These are phyloP conservation scores for Erodium moschatum DNA, from an alignment of 441 rosid genomes.

Conservation along the genomic window DNA sequence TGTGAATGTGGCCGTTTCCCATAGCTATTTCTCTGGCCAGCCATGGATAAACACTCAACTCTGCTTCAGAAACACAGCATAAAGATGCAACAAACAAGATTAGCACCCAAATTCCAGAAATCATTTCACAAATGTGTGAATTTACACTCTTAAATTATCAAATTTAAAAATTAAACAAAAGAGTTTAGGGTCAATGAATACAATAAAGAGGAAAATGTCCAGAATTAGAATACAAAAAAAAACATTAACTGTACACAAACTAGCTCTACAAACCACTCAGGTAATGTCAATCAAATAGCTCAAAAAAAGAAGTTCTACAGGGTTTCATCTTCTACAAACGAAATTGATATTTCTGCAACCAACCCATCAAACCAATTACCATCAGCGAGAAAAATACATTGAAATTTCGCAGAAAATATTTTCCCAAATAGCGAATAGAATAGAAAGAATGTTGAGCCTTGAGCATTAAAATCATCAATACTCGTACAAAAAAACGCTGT, in stretches of 20 bases:
- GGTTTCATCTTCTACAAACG: neutral
- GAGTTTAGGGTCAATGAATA: neutral
- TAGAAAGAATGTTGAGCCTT: neutral
- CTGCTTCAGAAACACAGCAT: neutral
- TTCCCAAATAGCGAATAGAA: neutral
- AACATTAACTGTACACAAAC: neutral
- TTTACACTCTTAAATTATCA: neutral
- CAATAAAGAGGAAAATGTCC: neutral
- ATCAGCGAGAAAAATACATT: neutral
- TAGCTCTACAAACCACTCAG: neutral
- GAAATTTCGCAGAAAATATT: neutral
- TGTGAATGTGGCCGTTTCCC: constrained; percentile 73
- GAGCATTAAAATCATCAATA: neutral
- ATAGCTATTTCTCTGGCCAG: constrained; percentile 72
- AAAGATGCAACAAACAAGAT: neutral
- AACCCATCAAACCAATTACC: neutral
- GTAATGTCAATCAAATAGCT: neutral
- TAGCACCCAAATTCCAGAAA: neutral
- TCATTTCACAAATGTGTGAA: neutral
- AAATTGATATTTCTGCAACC: neutral
- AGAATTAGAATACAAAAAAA: no score
- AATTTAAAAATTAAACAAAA: neutral
- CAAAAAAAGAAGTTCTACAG: neutral
- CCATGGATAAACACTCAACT: constrained; percentile 27
- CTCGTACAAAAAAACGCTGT: neutral